Conservation (phyloP, 106 monocot genomes). For the Allium sativum region DNA sequence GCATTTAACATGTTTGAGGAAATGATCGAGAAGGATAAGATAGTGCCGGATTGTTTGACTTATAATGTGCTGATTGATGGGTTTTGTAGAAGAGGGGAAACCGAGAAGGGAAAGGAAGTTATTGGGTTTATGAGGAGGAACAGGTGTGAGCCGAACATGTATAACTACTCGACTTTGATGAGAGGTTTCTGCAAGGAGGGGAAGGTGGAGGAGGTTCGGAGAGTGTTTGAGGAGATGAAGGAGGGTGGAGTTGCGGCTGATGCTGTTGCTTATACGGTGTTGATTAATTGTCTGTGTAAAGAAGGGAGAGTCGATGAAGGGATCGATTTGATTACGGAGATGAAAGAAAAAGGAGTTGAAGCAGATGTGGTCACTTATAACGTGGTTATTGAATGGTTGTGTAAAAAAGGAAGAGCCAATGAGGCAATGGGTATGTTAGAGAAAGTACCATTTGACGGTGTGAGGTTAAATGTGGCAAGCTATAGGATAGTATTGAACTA, state of each 20-base stretch:
- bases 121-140: slow-evolving; percentile 72
- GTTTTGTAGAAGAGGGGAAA: slow-evolving; percentile 51
- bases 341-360: slow-evolving; percentile 44
- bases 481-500: slow-evolving; percentile 85
- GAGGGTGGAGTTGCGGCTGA: slow-evolving; percentile 35
- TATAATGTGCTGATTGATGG: slow-evolving; percentile 79
- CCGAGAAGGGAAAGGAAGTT: slow-evolving; percentile 51
- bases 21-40: slow-evolving; percentile 68
- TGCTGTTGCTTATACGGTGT: slow-evolving; percentile 56
- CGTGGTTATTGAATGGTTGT: slow-evolving; percentile 62
- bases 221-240: slow-evolving; percentile 61
- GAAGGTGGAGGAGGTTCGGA: slow-evolving; percentile 37
- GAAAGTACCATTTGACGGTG: slow-evolving; percentile 36
- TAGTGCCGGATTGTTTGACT: slow-evolving; percentile 52
- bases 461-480: slow-evolving; percentile 58
- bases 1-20: slow-evolving; percentile 91
- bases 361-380: slow-evolving; percentile 60
- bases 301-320: slow-evolving; percentile 49
- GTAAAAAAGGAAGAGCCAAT: slow-evolving; percentile 32
- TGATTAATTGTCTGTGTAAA: slow-evolving; percentile 53
- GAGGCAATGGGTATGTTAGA: slow-evolving; percentile 67
- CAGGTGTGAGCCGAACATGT: slow-evolving; percentile 60
- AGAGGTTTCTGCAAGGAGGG: slow-evolving; percentile 56
- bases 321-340: slow-evolving; percentile 54
- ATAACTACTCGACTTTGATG: slow-evolving; percentile 78